Conservation (phyloP, 306 rosid species). For the Vachellia collinsii region DNA sequence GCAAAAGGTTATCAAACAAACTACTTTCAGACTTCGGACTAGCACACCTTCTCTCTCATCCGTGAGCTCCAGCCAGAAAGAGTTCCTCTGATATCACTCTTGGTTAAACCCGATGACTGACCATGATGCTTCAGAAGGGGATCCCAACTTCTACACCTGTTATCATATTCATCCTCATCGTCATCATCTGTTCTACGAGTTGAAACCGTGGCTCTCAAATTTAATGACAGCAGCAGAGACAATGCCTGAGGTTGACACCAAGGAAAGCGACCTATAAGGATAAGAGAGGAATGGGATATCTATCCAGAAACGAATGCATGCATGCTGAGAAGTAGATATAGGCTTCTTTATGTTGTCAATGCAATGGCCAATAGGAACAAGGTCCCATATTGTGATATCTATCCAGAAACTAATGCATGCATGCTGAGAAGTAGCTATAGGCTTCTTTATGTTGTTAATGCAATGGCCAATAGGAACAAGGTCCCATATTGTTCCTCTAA, state of each 20-base stretch:
- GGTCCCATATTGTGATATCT: slow-evolving; percentile 11
- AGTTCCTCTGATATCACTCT: slow-evolving; percentile 52
- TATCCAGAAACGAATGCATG: slow-evolving; percentile 6
- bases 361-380: slow-evolving; percentile 1
- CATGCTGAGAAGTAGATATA: slow-evolving; percentile 12
- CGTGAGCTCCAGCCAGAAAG: slow-evolving; percentile 87
- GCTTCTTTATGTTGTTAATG: slow-evolving; percentile 26
- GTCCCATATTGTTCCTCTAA: slow-evolving; percentile 17
- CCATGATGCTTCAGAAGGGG: slow-evolving; percentile 68
- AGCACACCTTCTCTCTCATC: slow-evolving; percentile 85
- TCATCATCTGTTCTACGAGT: slow-evolving; percentile 52
- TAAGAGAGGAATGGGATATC: slow-evolving; percentile 15
- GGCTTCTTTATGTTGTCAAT: slow-evolving; percentile 24
- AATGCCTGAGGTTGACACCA: slow-evolving; percentile 58
- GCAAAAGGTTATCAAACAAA: slow-evolving; percentile 17
- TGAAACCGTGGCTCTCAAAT: slow-evolving; percentile 77
- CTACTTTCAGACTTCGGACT: slow-evolving; percentile 27
- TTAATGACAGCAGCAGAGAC: slow-evolving; percentile 67
- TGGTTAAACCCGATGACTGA: slow-evolving; percentile 62
- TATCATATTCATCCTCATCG: slow-evolving; percentile 55
- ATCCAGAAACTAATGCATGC: slow-evolving; percentile 10
- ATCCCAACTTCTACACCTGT: slow-evolving; percentile 66
- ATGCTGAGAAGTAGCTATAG: slow-evolving; percentile 12
- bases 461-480: not conserved
- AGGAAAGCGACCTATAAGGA: slow-evolving; percentile 36